phyloP scores from a whole-genome alignment of 495 filamentous ascomycete genomes.

The Durotheca rogersii region DNA sequence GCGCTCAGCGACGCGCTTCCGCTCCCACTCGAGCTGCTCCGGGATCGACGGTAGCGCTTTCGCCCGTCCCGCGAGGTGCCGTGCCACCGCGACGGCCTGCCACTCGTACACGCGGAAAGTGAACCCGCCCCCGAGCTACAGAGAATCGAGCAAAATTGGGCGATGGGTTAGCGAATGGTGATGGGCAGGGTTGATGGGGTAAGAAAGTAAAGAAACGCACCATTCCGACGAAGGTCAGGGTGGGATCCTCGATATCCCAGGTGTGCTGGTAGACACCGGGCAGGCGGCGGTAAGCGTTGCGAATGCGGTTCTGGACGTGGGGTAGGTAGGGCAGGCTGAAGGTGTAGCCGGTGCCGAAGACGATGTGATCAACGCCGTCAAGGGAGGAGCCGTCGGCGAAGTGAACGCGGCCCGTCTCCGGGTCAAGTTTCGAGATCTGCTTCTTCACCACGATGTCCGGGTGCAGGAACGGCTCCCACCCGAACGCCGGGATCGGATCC shows the following conservation, averaged over 20 bases:
- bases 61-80: slow-evolving; percentile 53
- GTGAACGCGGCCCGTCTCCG: slow-evolving; percentile 41
- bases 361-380: slow-evolving; percentile 55
- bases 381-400: slow-evolving; percentile 55
- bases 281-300: slow-evolving; percentile 44
- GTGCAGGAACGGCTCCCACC: slow-evolving; percentile 50
- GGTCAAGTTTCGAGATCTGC: slow-evolving; percentile 38
- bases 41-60: slow-evolving; percentile 33
- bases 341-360: slow-evolving; percentile 60
- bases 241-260: slow-evolving; percentile 52
- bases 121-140: slow-evolving; percentile 54
- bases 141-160: too few relatives aligned
- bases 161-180: too few relatives aligned
- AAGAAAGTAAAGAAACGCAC: slow-evolving; percentile 15
- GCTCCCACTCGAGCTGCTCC: slow-evolving; percentile 46
- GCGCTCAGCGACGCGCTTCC: slow-evolving; percentile 31
- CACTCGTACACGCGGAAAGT: slow-evolving; percentile 62
- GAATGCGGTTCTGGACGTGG: slow-evolving; percentile 51
- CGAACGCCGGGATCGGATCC: slow-evolving; percentile 37
- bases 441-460: slow-evolving; percentile 51
- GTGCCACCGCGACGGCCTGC: slow-evolving; percentile 59
- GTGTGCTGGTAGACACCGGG: slow-evolving; percentile 61
- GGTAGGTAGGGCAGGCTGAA: slow-evolving; percentile 59
- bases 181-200: not conserved
- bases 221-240: slow-evolving; percentile 42